phyloP scores from a whole-genome alignment of 495 filamentous ascomycete genomes.

The Hypoxylon fragiforme region DNA sequence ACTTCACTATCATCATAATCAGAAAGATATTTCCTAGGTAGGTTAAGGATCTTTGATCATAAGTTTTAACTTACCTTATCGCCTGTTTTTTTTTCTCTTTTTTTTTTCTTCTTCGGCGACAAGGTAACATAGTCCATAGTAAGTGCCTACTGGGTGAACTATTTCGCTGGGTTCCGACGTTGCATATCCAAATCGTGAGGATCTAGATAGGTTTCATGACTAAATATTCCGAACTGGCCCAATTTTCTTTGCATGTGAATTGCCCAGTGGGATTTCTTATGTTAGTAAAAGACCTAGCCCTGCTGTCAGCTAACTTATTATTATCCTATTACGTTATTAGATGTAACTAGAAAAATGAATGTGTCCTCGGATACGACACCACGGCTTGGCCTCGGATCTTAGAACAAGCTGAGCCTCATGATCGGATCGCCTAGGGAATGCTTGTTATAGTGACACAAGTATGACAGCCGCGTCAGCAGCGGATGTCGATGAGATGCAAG shows the following conservation, averaged over 20 bases:
- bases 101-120: too few species aligned
- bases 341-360: slow-evolving; percentile 23
- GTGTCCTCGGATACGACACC: slow-evolving; percentile 26
- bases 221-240: slow-evolving; percentile 5
- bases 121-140: too few species aligned
- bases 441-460: slow-evolving; percentile 17
- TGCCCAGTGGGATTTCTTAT: slow-evolving; percentile 1
- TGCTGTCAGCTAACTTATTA: slow-evolving; percentile 1
- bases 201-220: slow-evolving; percentile 4
- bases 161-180: too few species aligned
- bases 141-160: too few species aligned
- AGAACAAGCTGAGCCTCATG: slow-evolving; percentile 30
- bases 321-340: slow-evolving; percentile 18
- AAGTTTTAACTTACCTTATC: slow-evolving; percentile 12
- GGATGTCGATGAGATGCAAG: slow-evolving; percentile 12
- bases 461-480: slow-evolving; percentile 31
- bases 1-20: too few species aligned
- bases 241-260: slow-evolving; percentile 8
- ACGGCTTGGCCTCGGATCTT: slow-evolving; percentile 14
- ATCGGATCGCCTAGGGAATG: slow-evolving; percentile 4
- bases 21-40: too few species aligned
- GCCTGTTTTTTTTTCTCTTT: too few species aligned
- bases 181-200: too few species aligned
- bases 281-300: slow-evolving; percentile 12
- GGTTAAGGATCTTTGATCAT: too few species aligned